Percentiles rank a stretch among this genome's conserved stretches.
These are phyloP conservation scores for Xerocomellus amylosporus DNA, from an alignment of 768 basidiomycete species.

Conservation along the genomic window DNA sequence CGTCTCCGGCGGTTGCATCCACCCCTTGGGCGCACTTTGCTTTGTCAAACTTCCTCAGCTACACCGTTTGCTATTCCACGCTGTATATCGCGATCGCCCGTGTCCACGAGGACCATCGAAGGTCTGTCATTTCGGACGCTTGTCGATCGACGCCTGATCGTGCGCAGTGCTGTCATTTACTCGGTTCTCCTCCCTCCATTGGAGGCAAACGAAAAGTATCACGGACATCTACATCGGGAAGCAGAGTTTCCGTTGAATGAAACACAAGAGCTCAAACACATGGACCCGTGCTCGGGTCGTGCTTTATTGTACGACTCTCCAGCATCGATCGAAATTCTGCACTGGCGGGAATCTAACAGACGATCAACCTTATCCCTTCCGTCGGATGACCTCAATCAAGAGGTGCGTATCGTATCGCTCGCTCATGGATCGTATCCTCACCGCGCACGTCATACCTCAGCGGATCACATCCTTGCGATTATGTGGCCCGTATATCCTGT, in stretches of 20 bases:
- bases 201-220: not conserved
- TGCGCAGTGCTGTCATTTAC: conserved; percentile 12
- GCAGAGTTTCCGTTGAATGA: conserved; percentile 16
- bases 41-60: conserved; percentile 3
- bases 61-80: conserved; percentile 1
- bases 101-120: not conserved
- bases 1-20: not conserved
- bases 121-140: conserved; percentile 8
- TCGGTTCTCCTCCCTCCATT: conserved; percentile 8
- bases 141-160: not conserved
- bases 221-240: not conserved
- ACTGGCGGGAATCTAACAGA: conserved; percentile 33
- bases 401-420: conserved; percentile 24
- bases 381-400: conserved; percentile 29
- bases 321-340: conserved; percentile 36
- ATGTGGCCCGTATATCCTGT: conserved; percentile 48
- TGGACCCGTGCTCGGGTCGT: conserved; percentile 34
- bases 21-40: conserved; percentile 13
- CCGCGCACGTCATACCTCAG: conserved; percentile 14
- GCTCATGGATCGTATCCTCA: not conserved
- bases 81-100: conserved; percentile 18
- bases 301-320: conserved; percentile 31
- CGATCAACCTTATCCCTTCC: conserved; percentile 25
- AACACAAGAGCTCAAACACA: conserved; percentile 30
- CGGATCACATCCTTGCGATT: conserved; percentile 47